These are phyloP conservation scores for Plectosphaerella sp. DNA, from an alignment of 2,329 filamentous ascomycete genomes.

Conservation along the genomic window DNA sequence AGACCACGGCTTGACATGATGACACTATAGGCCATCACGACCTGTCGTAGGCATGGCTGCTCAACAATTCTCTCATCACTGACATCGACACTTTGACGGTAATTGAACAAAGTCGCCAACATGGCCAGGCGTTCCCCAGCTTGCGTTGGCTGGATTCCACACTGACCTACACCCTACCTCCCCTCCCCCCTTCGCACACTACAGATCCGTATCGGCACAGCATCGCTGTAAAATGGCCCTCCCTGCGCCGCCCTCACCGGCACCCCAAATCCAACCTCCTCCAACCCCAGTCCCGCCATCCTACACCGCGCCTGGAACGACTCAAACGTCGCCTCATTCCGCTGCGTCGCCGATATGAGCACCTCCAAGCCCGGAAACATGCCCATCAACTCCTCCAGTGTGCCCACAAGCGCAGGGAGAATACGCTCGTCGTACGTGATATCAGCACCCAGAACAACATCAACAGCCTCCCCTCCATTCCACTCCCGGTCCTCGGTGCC, in stretches of 20 bases:
- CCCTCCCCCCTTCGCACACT: not conserved
- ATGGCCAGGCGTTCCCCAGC: too few relatives aligned
- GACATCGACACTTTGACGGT: too few relatives aligned
- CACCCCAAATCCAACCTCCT: constrained; percentile 37
- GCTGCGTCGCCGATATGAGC: constrained; percentile 65
- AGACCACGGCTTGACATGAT: too few relatives aligned
- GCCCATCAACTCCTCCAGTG: constrained; percentile 57
- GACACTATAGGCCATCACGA: too few relatives aligned
- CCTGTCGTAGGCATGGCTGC: too few relatives aligned
- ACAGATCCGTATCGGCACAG: constrained; percentile 56
- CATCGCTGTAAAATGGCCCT: constrained; percentile 61
- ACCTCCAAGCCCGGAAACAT: constrained; percentile 52
- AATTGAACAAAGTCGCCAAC: too few relatives aligned
- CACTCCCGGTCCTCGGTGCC: constrained; percentile 52
- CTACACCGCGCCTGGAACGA: constrained; percentile 57
- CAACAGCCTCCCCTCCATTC: constrained; percentile 42
- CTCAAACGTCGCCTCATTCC: constrained; percentile 66
- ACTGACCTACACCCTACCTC: too few relatives aligned
- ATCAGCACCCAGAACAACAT: constrained; percentile 71
- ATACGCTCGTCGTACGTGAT: constrained; percentile 69
- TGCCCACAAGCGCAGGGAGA: constrained; percentile 60
- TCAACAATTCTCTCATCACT: too few relatives aligned
- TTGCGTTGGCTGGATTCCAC: too few relatives aligned
- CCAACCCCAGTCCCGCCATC: constrained; percentile 37
- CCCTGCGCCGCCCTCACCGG: constrained; percentile 36